Conservation (phyloP, 345 rosid species). For the Cardiospermum halicacabum region DNA sequence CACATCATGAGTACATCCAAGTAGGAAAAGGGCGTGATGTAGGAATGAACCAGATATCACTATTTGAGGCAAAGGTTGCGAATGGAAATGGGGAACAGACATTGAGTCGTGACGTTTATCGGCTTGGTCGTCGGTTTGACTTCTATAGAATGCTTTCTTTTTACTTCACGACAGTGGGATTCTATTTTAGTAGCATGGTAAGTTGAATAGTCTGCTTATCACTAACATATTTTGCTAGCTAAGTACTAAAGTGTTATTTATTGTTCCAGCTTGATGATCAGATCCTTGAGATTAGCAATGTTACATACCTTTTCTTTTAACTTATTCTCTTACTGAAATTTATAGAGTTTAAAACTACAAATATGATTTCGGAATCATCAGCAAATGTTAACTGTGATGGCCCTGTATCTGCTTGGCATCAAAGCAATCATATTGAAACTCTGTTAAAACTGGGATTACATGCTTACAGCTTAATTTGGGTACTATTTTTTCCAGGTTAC, state of each 20-base stretch:
- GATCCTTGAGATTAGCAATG: neutral
- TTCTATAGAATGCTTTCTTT: constrained; percentile 98
- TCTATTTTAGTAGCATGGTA: constrained; percentile 97
- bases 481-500: constrained; percentile 56
- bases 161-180: constrained; percentile 94
- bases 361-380: neutral
- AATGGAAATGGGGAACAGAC: constrained; percentile 99
- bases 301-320: neutral
- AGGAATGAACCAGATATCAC: constrained; percentile 91
- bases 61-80: constrained; percentile 93
- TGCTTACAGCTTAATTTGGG: constrained; percentile 8
- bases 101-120: constrained; percentile 91
- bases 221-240: neutral
- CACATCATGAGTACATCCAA: constrained; percentile 97
- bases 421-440: constrained; percentile 2
- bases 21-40: constrained; percentile 98
- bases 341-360: neutral
- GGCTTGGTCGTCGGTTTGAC: constrained; percentile 86
- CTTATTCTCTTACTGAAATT: neutral
- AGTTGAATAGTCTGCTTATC: constrained; percentile 9
- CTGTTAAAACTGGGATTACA: neutral
- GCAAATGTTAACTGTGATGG: neutral
- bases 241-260: neutral
- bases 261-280: neutral
- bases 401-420: neutral